Percentiles rank a stretch among this genome's conserved stretches.
phyloP scores from a whole-genome alignment of 768 basidiomycete species.

The Mycena crocata region DNA sequence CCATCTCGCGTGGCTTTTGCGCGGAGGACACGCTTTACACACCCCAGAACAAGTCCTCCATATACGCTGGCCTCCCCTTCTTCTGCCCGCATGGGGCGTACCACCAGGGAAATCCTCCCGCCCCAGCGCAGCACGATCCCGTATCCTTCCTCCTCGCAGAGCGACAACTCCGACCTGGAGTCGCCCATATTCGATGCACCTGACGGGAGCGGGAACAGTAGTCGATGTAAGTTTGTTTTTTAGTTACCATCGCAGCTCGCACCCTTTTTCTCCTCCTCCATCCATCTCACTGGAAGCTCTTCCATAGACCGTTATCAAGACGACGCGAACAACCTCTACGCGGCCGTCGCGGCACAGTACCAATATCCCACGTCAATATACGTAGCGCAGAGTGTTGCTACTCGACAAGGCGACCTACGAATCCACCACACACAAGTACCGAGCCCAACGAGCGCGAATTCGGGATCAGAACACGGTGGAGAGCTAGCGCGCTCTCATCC shows the following conservation, averaged over 20 bases:
- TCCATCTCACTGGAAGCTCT: conserved; percentile 50
- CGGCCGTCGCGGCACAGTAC: conserved; percentile 23
- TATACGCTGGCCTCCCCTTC: conserved; percentile 13
- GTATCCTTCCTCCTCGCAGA: conserved; percentile 52
- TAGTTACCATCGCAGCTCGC: conserved; percentile 57
- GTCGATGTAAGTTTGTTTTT: conserved; percentile 61
- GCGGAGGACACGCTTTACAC: conserved; percentile 27
- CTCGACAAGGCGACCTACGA: conserved; percentile 23
- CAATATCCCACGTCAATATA: conserved; percentile 37
- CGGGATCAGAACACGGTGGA: conserved; percentile 31
- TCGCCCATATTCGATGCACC: conserved; percentile 73
- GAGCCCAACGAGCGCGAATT: conserved; percentile 34
- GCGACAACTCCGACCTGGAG: conserved; percentile 81
- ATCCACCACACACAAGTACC: conserved; percentile 18
- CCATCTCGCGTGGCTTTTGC: conserved; percentile 30
- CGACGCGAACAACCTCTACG: conserved; percentile 37
- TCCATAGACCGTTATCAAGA: conserved; percentile 77
- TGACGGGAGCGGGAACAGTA: conserved; percentile 60
- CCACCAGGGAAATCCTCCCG: conserved; percentile 6
- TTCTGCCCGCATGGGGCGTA: conserved; percentile 26
- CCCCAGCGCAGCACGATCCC: background rate
- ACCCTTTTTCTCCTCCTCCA: conserved; percentile 49
- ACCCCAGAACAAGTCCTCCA: background rate
- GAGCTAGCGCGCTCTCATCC: conserved; percentile 11
- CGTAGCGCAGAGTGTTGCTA: conserved; percentile 20